These are phyloP conservation scores for Chionographis japonica DNA, from an alignment of 106 monocot species.

Conservation along the genomic window DNA sequence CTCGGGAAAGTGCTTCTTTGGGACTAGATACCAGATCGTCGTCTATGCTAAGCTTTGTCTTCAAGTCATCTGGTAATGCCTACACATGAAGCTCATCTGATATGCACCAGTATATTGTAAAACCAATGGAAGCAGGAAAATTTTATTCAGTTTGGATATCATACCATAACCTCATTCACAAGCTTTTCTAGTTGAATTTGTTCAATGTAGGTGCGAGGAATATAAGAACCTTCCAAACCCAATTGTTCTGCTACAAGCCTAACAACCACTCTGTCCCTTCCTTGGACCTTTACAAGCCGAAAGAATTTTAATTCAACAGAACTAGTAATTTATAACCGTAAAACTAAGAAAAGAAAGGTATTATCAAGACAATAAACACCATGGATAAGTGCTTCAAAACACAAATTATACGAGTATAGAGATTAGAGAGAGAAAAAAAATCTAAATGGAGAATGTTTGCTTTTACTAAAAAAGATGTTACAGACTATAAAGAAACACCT, in stretches of 20 bases:
- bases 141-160: no score
- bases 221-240: conserved; percentile 90
- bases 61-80: conserved; percentile 95
- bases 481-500: no score
- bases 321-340: no score
- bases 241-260: conserved; percentile 61
- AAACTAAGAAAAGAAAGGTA: no score
- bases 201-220: conserved; percentile 87
- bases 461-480: no score
- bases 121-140: background rate
- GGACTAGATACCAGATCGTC: conserved; percentile 64
- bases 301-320: no score
- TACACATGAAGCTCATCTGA: conserved; percentile 18
- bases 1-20: conserved; percentile 71
- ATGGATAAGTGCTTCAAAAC: no score
- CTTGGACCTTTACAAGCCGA: conserved; percentile 69
- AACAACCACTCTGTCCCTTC: conserved; percentile 71
- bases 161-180: conserved; percentile 71
- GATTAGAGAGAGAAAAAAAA: no score
- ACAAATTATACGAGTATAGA: no score
- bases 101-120: conserved; percentile 1
- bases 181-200: conserved; percentile 98
- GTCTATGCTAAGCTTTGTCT: conserved; percentile 76
- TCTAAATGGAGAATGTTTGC: no score
- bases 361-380: no score